phyloP scores from a whole-genome alignment of 169 alveolate species.

The Plasmodium falciparum region DNA sequence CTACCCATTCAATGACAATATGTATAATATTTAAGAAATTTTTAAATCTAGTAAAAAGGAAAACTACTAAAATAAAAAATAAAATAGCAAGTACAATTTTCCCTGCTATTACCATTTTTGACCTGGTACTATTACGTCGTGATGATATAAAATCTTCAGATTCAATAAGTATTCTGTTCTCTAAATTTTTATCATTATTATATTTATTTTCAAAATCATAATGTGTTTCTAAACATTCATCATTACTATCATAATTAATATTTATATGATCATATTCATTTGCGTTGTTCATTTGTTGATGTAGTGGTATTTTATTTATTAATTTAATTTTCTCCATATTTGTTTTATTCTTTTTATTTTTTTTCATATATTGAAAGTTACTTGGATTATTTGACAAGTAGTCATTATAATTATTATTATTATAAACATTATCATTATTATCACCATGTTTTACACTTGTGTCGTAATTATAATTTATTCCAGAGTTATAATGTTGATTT shows the following conservation, averaged over 20 bases:
- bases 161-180: constrained; percentile 16
- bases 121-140: constrained; percentile 17
- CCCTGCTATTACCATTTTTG: constrained; percentile 23
- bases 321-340: constrained; percentile 46
- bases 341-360: constrained; percentile 16
- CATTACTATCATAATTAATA: constrained; percentile 3
- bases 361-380: constrained; percentile 13
- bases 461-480: constrained; percentile 25
- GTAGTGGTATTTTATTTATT: constrained; percentile 14
- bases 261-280: constrained; percentile 15
- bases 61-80: constrained; percentile 24
- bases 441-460: constrained; percentile 9
- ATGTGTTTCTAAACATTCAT: constrained; percentile 54
- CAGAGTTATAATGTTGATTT: constrained; percentile 20
- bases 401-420: constrained; percentile 2
- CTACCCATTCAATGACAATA: constrained; percentile 66
- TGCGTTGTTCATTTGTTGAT: neutral
- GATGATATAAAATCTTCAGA: constrained; percentile 33
- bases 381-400: constrained; percentile 9
- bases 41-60: constrained; percentile 44
- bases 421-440: neutral
- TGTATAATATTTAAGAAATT: constrained; percentile 30
- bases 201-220: constrained; percentile 71
- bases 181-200: constrained; percentile 46
- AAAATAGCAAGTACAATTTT: constrained; percentile 18